These are phyloP conservation scores for Cucumis cinereus DNA, from an alignment of 306 rosid species.

Conservation along the genomic window DNA sequence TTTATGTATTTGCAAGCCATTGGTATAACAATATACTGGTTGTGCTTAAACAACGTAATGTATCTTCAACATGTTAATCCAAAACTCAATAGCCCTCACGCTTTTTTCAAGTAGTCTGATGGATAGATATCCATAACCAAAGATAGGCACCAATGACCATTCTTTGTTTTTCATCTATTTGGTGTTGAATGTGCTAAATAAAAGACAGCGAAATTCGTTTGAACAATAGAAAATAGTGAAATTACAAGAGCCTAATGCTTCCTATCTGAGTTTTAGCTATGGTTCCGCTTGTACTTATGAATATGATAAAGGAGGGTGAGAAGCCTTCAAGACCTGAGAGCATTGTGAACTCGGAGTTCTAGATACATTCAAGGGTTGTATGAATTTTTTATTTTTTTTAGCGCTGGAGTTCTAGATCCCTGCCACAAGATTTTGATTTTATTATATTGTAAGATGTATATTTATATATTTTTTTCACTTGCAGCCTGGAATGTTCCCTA, in stretches of 20 bases:
- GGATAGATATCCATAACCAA: neutral
- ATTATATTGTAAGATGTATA: neutral
- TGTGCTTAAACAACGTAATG: neutral
- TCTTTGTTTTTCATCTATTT: neutral
- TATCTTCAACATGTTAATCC: neutral
- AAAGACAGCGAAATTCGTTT: neutral
- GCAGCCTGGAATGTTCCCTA: conserved; percentile 90
- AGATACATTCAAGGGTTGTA: neutral
- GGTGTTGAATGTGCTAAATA: neutral
- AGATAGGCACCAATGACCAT: neutral
- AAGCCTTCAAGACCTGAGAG: neutral
- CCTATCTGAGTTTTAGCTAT: neutral
- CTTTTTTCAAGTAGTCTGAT: neutral
- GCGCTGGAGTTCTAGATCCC: neutral
- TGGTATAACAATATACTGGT: neutral
- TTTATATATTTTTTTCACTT: conserved; percentile 11
- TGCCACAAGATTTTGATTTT: neutral
- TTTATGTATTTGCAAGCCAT: neutral
- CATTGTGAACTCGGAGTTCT: neutral
- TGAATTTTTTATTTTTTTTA: neutral
- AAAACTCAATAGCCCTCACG: neutral
- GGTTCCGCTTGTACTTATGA: neutral
- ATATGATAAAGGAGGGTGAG: neutral
- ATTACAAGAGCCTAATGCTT: neutral
- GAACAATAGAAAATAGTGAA: neutral